Evolutionary conservation across 1,284 basidiomycete species (phyloP), one percentile per base, ranked within the genome.

Genomic region (Sanghuangporus baumii): DNA sequence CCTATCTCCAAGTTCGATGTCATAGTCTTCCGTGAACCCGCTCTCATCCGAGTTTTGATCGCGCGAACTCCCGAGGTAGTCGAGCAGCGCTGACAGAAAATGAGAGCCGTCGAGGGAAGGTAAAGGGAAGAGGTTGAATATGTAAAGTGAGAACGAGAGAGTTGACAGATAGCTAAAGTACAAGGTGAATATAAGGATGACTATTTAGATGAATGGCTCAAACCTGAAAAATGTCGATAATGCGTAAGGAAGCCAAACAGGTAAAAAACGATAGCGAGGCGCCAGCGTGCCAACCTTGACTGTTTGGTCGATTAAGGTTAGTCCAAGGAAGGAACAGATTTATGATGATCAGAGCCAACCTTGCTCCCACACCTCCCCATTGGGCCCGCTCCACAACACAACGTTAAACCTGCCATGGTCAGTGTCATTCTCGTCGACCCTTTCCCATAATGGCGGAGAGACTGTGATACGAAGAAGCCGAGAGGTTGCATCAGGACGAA

Each of bases 81-180:
- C 63, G 14, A 86, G 67, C 4, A 81, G 57, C 7, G 75, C 70
- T 9, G 68, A 68, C 3, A 87, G 73, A 23, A 84, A 71, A 66
- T 85, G 80, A 7, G 75, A 71, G 34, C 89, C 89, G 62, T 92
- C 89, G 34, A 92, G 75, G 55, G 75, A 73, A 1, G 80, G 79
- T 20, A 91, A 71, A 0, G 89, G 88, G 9, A 91, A 75, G 26
- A 88, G 79, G 71, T 92, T 92, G 73, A 91, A 83, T 65, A 90
- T 73, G 71, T 80, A 91, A 0, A 91, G 76, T 1, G 88, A 90
- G 26, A 90, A 72, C 20, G 83, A 85, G 0, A 87, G 78, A 68
- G 81, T 79, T 41, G 77, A 74, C 60, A 87, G 71, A 66, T 91
- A 91, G 61, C 89, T 91, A 67, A 1, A 61, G 23, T 3, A 40